A percentile compares a stretch with the other conserved stretches of the same genome.
These are phyloP conservation scores for Kodamaea jinghongensis DNA, from an alignment of 805 yeast genomes.

Conservation along the genomic window DNA sequence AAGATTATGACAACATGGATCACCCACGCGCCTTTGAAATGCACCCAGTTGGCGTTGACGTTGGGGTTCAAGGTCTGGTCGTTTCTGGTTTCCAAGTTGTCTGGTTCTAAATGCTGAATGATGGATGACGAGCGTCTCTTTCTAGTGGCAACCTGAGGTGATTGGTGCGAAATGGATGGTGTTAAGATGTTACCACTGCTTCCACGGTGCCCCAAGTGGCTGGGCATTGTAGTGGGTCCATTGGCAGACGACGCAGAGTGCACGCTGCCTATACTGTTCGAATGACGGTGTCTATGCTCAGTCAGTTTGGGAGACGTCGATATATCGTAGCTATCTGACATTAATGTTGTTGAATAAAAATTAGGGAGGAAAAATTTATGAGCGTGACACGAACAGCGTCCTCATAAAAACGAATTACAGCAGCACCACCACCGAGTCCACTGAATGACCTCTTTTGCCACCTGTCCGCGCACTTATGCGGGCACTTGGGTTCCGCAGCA, in stretches of 20 bases:
- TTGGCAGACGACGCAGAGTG: conserved; percentile 2
- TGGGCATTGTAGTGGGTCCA: too few species aligned
- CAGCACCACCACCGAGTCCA: too few species aligned
- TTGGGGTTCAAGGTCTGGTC: conserved; percentile 90
- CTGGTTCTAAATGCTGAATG: conserved; percentile 89
- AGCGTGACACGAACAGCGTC: too few species aligned
- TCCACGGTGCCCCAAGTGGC: not conserved
- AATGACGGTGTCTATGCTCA: conserved; percentile 9
- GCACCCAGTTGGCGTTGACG: conserved; percentile 94
- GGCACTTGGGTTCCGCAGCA: too few species aligned
- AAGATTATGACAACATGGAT: conserved; percentile 83
- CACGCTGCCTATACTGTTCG: conserved; percentile 14
- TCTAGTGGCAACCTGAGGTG: conserved; percentile 22
- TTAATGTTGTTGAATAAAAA: too few species aligned
- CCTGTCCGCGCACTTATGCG: too few species aligned
- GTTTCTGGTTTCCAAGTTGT: conserved; percentile 83
- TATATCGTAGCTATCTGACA: too few species aligned
- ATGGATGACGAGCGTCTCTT: conserved; percentile 81
- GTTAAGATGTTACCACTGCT: conserved; percentile 14
- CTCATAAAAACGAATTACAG: too few species aligned
- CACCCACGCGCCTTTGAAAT: conserved; percentile 94
- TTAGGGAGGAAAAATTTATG: too few species aligned
- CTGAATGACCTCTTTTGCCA: too few species aligned
- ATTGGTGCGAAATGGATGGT: conserved; percentile 21
- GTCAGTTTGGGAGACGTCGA: too few species aligned